Base-by-base conservation (phyloP, 2,329 filamentous ascomycete species). In the Graphiopsis chlorocephala region DNA sequence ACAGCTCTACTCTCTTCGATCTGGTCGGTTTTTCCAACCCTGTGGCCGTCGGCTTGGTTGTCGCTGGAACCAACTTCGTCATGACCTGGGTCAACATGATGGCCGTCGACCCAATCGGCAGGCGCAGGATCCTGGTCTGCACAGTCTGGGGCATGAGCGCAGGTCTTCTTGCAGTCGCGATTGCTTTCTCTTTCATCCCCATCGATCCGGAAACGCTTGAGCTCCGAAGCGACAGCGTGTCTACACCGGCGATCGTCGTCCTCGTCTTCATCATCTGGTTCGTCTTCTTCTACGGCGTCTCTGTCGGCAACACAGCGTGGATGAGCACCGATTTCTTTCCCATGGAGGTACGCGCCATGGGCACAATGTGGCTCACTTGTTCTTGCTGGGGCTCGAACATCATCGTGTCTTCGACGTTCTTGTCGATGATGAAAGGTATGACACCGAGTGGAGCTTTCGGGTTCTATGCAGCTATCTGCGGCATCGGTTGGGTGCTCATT, bases 31-130 rank as follows among this genome's bases (percentile, higher is more conserved):
- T 64, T 57, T 42, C 68, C 63, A 17, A 72, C 50, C 52, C 64
- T 45, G 28, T 88, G 83, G 23, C 90, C 84, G n/a, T 77, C 78
- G 56, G 87, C 88, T 26, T 87, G 6, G 59, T 61, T 3, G 59
- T 61, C 47, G 59, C 59, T 2, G 59, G 89, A 64, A 95, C 93
- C 55, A 96, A 96, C 73, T 93, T 94, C 71, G 73, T 89, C 62
- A 92, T 95, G 74, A 93, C 90, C 0, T 78, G 91, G n/a, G 79
- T 88, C 59, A 92, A 92, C 20, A 84, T 96, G 64, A 78, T 88
- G 26, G 81, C 93, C 25, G 92, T 96, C 68, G 93, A 96, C 77
- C 87, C 84, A 25, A 84, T 96, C 61, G 93, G 93, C 1, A 86
- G 93, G 20, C 85, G 93, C 45, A 85, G 88, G 28, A 91, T 95